Conservation (phyloP, 495 filamentous ascomycete genomes). For the Friedmanniomyces endolithicus region DNA sequence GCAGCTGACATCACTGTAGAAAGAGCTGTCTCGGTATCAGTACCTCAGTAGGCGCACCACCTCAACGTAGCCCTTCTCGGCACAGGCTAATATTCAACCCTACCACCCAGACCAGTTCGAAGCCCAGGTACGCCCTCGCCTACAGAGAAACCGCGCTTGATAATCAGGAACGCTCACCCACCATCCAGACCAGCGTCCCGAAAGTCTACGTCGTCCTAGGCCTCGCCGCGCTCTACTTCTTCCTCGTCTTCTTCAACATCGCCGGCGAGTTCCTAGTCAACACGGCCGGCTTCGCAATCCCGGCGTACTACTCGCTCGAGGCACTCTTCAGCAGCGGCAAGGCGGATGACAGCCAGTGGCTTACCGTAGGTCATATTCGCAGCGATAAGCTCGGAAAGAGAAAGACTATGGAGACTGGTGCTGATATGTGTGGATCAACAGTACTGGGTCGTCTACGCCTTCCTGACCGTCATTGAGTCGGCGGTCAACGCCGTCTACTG, state of each 20-base stretch:
- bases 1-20: background rate
- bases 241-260: constrained; percentile 98
- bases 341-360: constrained; percentile 83
- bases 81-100: no score
- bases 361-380: constrained; percentile 44
- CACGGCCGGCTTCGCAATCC: constrained; percentile 83
- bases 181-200: constrained; percentile 80
- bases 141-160: no score
- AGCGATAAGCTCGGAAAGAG: background rate
- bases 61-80: no score
- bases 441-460: constrained; percentile 97
- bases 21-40: constrained; percentile 90
- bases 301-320: constrained; percentile 88
- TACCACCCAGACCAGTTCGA: constrained; percentile 68
- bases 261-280: constrained; percentile 95
- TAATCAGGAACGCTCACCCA: no score
- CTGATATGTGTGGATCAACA: constrained; percentile 33
- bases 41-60: constrained; percentile 44
- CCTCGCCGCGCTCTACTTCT: constrained; percentile 78
- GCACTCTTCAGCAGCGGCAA: constrained; percentile 75
- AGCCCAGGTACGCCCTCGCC: no score
- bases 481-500: constrained; percentile 91
- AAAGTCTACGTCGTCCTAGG: constrained; percentile 95
- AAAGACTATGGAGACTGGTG: background rate
- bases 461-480: constrained; percentile 89